phyloP scores from a whole-genome alignment of 73 alveolate species.

The Tetrahymena malaccensis region DNA sequence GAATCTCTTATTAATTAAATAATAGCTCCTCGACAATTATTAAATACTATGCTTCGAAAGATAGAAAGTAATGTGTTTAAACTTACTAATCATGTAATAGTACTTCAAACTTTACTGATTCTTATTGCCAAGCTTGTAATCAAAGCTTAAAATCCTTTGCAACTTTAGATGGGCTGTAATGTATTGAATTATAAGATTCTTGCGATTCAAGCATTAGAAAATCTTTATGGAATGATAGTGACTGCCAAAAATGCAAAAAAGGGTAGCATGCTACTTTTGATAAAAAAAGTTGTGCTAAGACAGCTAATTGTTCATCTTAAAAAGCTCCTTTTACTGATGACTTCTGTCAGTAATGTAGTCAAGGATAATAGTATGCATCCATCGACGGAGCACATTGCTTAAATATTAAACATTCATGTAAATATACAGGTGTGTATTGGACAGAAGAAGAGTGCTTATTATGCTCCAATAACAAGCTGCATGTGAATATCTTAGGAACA shows the following conservation, averaged over 20 bases:
- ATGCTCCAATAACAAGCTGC: neutral
- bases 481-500: neutral
- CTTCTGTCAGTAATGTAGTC: neutral
- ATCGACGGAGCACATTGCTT: neutral
- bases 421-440: neutral
- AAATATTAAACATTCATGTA: neutral
- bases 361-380: neutral
- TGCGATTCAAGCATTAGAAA: neutral
- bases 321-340: neutral
- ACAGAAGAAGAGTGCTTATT: neutral
- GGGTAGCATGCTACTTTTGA: neutral
- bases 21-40: neutral
- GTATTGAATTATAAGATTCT: neutral
- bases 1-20: neutral
- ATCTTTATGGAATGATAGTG: neutral
- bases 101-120: neutral
- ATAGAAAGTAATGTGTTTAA: neutral
- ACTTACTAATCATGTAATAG: neutral
- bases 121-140: neutral
- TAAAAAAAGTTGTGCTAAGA: neutral
- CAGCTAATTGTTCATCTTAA: neutral
- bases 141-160: neutral
- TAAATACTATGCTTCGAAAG: neutral
- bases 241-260: neutral
- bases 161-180: neutral